Evolutionary conservation across 2,329 filamentous ascomycete genomes (phyloP), one percentile per base, ranked within the genome.

Genomic region (Zymoseptoria pseudotritici): DNA sequence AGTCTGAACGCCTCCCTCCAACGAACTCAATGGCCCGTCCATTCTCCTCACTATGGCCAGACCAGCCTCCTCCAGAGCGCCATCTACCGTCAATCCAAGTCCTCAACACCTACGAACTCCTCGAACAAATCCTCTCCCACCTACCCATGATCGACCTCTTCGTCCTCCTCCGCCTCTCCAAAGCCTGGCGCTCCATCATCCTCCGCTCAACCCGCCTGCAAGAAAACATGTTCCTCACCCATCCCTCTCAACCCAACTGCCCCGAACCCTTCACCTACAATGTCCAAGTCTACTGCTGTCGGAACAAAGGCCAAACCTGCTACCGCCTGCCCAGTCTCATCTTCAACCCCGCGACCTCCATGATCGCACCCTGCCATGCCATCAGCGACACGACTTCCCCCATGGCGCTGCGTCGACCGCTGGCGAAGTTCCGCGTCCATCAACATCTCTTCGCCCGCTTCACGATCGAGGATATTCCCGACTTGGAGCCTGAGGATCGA

Each of bases 41-140:
- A 9, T 53, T 53, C 52, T 53, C 52, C 7, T 24, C 52, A 31
- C 52, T 53, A 24, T 53, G 52, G 52, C 22, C 52, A 26, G 2
- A 6, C 8, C n/a, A 53, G 11, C 11, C n/a, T 10, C 22, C 20
- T 2, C 4, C 52, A 26, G 20, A 53, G 5, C 3, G 46, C 46
- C 36, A 3, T n/a, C 29, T 6, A 6, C 50, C 56, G 42, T 31
- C 56, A 8, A 50, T 50, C 6, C 46, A 24, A 50, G 59, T 55
- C n/a, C 53, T 63, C 29, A 50, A 31, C 11, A 63, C 58, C 11
- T 60, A 59, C 26, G 61, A 63, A 36, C 56, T 63, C 6, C 54
- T 63, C 46, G 61, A 63, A 52, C 42, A 56, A 7, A 59, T 59
- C 46, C 54, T 63, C 11, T 24, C 55, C 22, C 29, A 55, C 20